phyloP scores from a whole-genome alignment of 108 stramenopile genomes.

The Nitzschia sp. region DNA sequence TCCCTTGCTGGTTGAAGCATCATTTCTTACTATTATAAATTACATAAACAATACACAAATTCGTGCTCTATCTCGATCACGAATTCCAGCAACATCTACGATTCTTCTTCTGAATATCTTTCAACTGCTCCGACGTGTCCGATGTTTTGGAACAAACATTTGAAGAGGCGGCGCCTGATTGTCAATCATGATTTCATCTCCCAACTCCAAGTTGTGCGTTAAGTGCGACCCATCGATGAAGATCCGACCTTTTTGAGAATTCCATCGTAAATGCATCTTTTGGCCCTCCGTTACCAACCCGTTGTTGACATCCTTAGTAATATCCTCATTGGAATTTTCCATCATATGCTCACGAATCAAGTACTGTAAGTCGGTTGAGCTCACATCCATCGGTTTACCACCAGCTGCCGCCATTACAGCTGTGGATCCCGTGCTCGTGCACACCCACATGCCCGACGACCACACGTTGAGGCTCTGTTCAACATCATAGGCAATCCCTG shows the following conservation, averaged over 20 bases:
- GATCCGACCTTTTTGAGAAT: conserved; percentile 87
- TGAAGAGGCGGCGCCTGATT: conserved; percentile 83
- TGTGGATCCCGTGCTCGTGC: conserved; percentile 88
- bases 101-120: neutral
- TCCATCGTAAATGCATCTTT: conserved; percentile 92
- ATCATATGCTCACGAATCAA: conserved; percentile 94
- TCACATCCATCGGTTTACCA: conserved; percentile 72
- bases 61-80: too few species aligned
- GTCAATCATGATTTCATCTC: conserved; percentile 91
- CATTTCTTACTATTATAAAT: too few species aligned
- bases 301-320: conserved; percentile 56
- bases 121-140: neutral
- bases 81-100: too few species aligned
- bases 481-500: conserved; percentile 69
- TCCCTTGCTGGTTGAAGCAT: too few species aligned
- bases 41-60: too few species aligned
- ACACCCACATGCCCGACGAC: conserved; percentile 74
- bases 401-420: conserved; percentile 95
- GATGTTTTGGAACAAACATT: conserved; percentile 48
- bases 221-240: conserved; percentile 92
- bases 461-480: conserved; percentile 87
- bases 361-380: conserved; percentile 81
- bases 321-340: conserved; percentile 56
- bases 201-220: conserved; percentile 88
- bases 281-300: conserved; percentile 70